Evolutionary conservation across 495 filamentous ascomycete genomes (phyloP), one percentile per base, ranked within the genome.

Genomic region (Astrothelium subdiscretum): DNA sequence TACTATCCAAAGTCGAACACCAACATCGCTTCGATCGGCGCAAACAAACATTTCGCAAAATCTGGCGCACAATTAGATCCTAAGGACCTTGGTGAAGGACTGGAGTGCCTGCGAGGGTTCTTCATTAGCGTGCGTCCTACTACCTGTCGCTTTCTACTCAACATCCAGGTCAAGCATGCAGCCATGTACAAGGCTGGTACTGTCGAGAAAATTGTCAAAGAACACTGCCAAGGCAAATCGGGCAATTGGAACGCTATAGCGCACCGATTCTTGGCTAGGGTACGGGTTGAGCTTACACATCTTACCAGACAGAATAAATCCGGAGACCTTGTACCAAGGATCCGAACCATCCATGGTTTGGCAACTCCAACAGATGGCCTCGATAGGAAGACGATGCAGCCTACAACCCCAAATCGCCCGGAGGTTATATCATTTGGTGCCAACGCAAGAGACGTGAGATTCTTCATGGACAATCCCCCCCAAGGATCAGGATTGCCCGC

Each of bases 321-420:
- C 32, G 78, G 77, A 6, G 40, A 75, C 38, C 40, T 48, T 1
- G 57, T 73, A 2, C 70, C 65, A 3, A 69, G 72, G 27, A 68
- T 78, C 62, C 81, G 79, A 70, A 73, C 70, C 1, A 80, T 81
- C 40, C 60, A 63, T 3, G 77, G 77, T n/a, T 63, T 85, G 4
- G 83, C 81, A 32, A 71, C 48, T 54, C n/a, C 48, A 27, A 8
- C 6, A 29, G 48, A 54, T 54, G 48, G 48, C 42, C 13, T 48
- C 11, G 8, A 10, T n/a, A 48, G 18, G 18, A 48, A n/a, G 6
- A 10, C 42, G 65, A n/a, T n/a, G n/a, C n/a, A n/a, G n/a, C n/a
- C n/a, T 38, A 63, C 42, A 2, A 13, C 61, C 63, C 0, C 63
- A 72, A 29, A 77, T 15, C 66, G 64, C 15, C 77, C 77, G 0